Conservation (phyloP, 495 filamentous ascomycete genomes). For the Viridothelium virens region DNA sequence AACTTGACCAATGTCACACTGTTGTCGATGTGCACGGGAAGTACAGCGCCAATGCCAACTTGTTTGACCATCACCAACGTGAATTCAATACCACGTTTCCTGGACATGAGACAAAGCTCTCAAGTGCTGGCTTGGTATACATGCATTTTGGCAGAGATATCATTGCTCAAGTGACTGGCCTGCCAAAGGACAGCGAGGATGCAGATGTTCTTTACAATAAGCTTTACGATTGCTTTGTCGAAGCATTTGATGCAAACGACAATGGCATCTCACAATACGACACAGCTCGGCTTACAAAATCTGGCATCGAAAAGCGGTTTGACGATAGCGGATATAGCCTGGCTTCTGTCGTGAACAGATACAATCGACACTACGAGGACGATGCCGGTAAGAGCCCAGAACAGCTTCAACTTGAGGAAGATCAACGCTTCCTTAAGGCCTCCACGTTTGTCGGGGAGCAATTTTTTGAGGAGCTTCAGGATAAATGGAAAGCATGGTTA, state of each 20-base stretch:
- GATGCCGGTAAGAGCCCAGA: constrained; percentile 36
- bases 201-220: constrained; percentile 74
- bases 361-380: constrained; percentile 69
- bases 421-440: constrained; percentile 67
- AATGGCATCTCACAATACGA: constrained; percentile 86
- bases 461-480: constrained; percentile 68
- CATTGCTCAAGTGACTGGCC: constrained; percentile 59
- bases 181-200: constrained; percentile 53
- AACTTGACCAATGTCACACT: constrained; percentile 76
- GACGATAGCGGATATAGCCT: constrained; percentile 72
- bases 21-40: constrained; percentile 93
- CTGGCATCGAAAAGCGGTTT: constrained; percentile 69
- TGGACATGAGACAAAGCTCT: constrained; percentile 72
- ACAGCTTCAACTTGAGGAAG: constrained; percentile 66
- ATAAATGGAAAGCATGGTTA: constrained; percentile 69
- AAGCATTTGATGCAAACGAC: constrained; percentile 94
- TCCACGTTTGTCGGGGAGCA: constrained; percentile 76
- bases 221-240: constrained; percentile 87
- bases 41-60: constrained; percentile 65
- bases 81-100: constrained; percentile 76
- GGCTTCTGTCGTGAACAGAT: constrained; percentile 70
- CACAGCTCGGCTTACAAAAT: constrained; percentile 48
- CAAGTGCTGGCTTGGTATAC: constrained; percentile 86
- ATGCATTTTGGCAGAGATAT: constrained; percentile 87
- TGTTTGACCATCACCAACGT: constrained; percentile 97